Percentiles rank a stretch among this genome's conserved stretches.
Evolutionary conservation across 352 stramenopile species (phyloP).

Genomic region (Globisporangium rhizosaccharum): DNA sequence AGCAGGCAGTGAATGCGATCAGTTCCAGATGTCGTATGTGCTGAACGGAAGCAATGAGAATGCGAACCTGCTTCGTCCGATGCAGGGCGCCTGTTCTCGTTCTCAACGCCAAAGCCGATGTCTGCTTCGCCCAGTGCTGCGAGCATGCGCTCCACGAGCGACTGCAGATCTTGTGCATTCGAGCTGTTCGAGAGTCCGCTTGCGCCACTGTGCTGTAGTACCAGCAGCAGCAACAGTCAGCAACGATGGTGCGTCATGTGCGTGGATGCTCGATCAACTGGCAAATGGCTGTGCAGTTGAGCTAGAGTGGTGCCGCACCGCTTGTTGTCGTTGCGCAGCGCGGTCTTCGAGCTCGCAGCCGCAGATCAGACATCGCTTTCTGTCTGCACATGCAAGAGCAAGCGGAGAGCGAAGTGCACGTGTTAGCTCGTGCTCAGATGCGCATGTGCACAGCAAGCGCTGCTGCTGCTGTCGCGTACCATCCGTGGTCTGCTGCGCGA

Average conservation of each 20-base stretch:
- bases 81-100: conserved; percentile 30
- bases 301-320: conserved; percentile 6
- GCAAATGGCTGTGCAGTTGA: neutral
- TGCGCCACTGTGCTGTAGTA: neutral
- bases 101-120: conserved; percentile 22
- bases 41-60: neutral
- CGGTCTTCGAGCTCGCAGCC: conserved; percentile 46
- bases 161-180: conserved; percentile 34
- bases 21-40: neutral
- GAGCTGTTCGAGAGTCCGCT: neutral
- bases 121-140: conserved; percentile 23
- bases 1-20: neutral
- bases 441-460: neutral
- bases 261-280: too few relatives aligned
- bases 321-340: neutral
- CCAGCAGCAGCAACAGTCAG: neutral
- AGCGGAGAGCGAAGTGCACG: neutral
- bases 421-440: neutral
- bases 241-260: neutral
- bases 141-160: conserved; percentile 40
- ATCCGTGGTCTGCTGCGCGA: conserved; percentile 37
- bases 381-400: conserved; percentile 21
- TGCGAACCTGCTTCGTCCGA: conserved; percentile 42
- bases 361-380: conserved; percentile 60
- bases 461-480: conserved; percentile 19